Evolutionary conservation across 192 early-diverging fungal species (phyloP).

Genomic region (Neocallimastix lanati): DNA sequence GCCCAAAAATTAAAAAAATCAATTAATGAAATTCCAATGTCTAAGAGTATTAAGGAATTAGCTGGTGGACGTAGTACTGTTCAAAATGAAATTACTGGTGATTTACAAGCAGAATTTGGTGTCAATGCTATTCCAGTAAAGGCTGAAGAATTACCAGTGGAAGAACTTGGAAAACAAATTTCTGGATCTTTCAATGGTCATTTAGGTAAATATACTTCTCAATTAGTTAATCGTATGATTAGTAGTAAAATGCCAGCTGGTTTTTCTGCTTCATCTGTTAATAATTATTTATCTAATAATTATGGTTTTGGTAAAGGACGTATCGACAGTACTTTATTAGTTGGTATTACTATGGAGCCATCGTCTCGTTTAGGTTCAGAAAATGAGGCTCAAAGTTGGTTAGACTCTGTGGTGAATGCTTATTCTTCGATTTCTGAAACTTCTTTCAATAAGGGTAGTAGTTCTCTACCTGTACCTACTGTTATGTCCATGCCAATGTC

Average conservation of each 20-base stretch:
- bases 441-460: slow-evolving; percentile 6
- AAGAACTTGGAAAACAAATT: slow-evolving; percentile 55
- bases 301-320: slow-evolving; percentile 61
- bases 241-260: slow-evolving; percentile 84
- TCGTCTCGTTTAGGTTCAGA: slow-evolving; percentile 52
- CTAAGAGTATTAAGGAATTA: slow-evolving; percentile 80
- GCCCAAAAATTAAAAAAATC: slow-evolving; percentile 81
- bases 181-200: slow-evolving; percentile 19
- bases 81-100: slow-evolving; percentile 90
- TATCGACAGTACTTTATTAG: slow-evolving; percentile 50
- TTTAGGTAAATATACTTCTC: slow-evolving; percentile 62
- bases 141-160: slow-evolving; percentile 72
- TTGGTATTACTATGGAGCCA: slow-evolving; percentile 68
- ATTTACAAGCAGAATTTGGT: slow-evolving; percentile 79
- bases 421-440: slow-evolving; percentile 41
- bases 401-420: slow-evolving; percentile 35
- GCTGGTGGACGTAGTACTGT: slow-evolving; percentile 87
- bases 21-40: slow-evolving; percentile 45
- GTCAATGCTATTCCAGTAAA: slow-evolving; percentile 61
- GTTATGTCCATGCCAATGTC: too few relatives aligned
- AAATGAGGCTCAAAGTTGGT: slow-evolving; percentile 59
- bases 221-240: slow-evolving; percentile 61
- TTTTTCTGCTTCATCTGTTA: slow-evolving; percentile 53
- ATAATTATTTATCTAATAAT: slow-evolving; percentile 47
- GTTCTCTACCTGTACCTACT: slow-evolving; percentile 6